These are phyloP conservation scores for Tylopilus balloui DNA, from an alignment of 768 basidiomycete species.

Conservation along the genomic window DNA sequence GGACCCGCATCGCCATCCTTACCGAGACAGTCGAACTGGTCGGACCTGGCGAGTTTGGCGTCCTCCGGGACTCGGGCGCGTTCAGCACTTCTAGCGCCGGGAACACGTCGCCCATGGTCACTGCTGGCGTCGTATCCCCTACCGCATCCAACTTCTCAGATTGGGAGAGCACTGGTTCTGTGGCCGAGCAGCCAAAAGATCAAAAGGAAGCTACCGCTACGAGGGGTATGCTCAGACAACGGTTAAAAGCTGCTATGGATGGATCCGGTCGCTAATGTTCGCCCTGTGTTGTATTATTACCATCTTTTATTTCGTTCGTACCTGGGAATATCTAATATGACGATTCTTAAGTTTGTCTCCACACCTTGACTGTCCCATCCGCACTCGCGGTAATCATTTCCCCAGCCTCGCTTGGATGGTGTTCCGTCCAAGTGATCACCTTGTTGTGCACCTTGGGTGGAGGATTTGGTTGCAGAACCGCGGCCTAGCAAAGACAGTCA, in stretches of 20 bases:
- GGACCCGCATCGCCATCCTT: conserved; percentile 81
- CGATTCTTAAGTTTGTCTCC: conserved; percentile 48
- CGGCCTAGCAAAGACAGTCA: conserved; percentile 50
- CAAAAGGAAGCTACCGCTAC: conserved; percentile 14
- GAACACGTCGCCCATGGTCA: conserved; percentile 24
- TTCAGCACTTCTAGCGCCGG: conserved; percentile 14
- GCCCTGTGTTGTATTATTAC: conserved; percentile 21
- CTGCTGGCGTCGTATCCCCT: conserved; percentile 23
- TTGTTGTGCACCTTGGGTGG: conserved; percentile 78
- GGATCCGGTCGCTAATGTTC: conserved; percentile 20
- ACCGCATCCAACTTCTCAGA: conserved; percentile 30
- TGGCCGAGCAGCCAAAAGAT: conserved; percentile 17
- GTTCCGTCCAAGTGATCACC: conserved; percentile 87
- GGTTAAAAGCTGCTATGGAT: conserved; percentile 29
- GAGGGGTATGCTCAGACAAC: conserved; percentile 26
- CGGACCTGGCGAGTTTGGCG: conserved; percentile 31
- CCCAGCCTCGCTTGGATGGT: conserved; percentile 74
- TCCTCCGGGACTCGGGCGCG: conserved; percentile 25
- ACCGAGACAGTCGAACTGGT: conserved; percentile 65
- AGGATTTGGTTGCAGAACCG: conserved; percentile 62
- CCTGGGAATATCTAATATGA: neutral
- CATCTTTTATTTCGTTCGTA: neutral
- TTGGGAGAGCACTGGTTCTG: conserved; percentile 28
- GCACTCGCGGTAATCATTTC: conserved; percentile 89
- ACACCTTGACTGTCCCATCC: conserved; percentile 89